These are phyloP conservation scores for Aspergillus latus DNA, from an alignment of 2,329 filamentous ascomycete genomes.

Conservation along the genomic window DNA sequence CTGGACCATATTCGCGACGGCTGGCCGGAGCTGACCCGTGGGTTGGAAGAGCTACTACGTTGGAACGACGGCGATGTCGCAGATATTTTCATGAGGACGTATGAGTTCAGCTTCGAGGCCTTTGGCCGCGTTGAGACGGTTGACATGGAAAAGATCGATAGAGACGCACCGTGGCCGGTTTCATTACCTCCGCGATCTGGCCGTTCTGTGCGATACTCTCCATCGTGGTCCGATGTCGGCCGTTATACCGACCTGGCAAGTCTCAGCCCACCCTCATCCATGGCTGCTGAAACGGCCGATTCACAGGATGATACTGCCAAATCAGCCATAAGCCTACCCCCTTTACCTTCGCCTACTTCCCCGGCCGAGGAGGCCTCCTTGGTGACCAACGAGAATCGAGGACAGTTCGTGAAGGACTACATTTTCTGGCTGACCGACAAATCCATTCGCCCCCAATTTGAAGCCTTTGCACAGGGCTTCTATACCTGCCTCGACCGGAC, in stretches of 20 bases:
- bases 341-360: slow-evolving; percentile 30
- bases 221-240: slow-evolving; percentile 26
- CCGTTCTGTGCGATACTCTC: slow-evolving; percentile 13
- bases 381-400: slow-evolving; percentile 79
- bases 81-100: slow-evolving; percentile 79
- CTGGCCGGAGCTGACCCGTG: slow-evolving; percentile 78
- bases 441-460: slow-evolving; percentile 73
- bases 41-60: slow-evolving; percentile 69
- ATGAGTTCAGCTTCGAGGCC: slow-evolving; percentile 73
- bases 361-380: slow-evolving; percentile 58
- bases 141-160: slow-evolving; percentile 51
- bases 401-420: slow-evolving; percentile 79
- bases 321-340: slow-evolving; percentile 25
- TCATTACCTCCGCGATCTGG: slow-evolving; percentile 11
- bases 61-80: slow-evolving; percentile 81
- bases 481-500: slow-evolving; percentile 69
- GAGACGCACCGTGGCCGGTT: slow-evolving; percentile 40
- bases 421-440: slow-evolving; percentile 77
- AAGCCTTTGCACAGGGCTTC: slow-evolving; percentile 81
- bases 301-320: slow-evolving; percentile 23
- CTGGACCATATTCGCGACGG: slow-evolving; percentile 79
- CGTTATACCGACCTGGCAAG: slow-evolving; percentile 21
- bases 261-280: slow-evolving; percentile 25
- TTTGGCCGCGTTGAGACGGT: slow-evolving; percentile 56
- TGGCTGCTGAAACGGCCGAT: slow-evolving; percentile 22